phyloP scores from a whole-genome alignment of 306 rosid genomes.

The Quercus cerris region DNA sequence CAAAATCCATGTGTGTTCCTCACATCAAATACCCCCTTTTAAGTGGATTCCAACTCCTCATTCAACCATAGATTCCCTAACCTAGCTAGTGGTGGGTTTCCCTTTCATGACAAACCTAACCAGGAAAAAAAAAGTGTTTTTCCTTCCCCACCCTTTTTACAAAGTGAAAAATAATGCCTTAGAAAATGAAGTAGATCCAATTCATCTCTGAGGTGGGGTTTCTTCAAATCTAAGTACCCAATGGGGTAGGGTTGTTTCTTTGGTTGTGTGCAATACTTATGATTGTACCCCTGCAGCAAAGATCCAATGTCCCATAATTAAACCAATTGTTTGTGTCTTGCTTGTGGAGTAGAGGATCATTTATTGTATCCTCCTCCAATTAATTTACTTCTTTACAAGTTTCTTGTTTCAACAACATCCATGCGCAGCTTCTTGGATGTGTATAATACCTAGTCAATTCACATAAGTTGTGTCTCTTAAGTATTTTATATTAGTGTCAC shows the following conservation, averaged over 20 bases:
- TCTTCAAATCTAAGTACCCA: conserved; percentile 49
- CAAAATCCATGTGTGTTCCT: conserved; percentile 43
- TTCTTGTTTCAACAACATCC: conserved; percentile 46
- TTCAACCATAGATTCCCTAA: conserved; percentile 74
- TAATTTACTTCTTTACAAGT: conserved; percentile 24
- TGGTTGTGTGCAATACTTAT: neutral
- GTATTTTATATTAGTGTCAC: conserved; percentile 6
- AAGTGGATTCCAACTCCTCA: conserved; percentile 99
- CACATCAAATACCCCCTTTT: conserved; percentile 54
- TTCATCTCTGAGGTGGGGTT: conserved; percentile 36
- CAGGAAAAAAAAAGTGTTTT: conserved; percentile 12
- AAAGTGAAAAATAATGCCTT: conserved; percentile 1
- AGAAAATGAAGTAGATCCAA: conserved; percentile 20
- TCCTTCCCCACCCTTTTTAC: conserved; percentile 6
- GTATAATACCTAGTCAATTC: conserved; percentile 40
- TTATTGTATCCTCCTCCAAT: conserved; percentile 1
- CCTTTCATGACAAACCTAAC: conserved; percentile 54
- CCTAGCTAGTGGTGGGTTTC: conserved; percentile 30
- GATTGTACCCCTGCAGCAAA: neutral
- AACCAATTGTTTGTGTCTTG: neutral
- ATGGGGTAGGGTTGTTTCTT: conserved; percentile 24
- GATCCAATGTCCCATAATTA: neutral
- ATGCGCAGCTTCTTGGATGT: conserved; percentile 33
- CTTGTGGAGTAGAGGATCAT: neutral
- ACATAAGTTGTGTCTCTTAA: conserved; percentile 30